phyloP scores from a whole-genome alignment of 768 basidiomycete genomes.

The Rhizopogon vesiculosus region DNA sequence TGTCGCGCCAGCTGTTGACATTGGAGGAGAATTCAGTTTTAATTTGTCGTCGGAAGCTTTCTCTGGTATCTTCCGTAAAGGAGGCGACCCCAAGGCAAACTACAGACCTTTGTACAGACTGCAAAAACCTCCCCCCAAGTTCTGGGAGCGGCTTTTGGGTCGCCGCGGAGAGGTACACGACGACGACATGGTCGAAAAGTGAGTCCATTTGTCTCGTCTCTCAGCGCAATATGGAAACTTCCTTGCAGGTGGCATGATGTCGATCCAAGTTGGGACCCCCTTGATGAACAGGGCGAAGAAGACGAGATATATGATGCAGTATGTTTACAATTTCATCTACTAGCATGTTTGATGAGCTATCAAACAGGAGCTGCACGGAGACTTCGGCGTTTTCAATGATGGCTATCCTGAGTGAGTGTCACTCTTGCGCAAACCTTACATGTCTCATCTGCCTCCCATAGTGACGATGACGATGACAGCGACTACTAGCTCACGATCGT shows the following conservation, averaged over 20 bases:
- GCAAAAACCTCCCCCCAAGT: conserved; percentile 6
- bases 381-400: background rate
- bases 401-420: background rate
- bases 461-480: background rate
- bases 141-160: conserved; percentile 2
- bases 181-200: background rate
- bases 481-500: background rate
- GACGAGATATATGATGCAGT: conserved; percentile 10
- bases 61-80: conserved; percentile 15
- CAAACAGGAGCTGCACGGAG: background rate
- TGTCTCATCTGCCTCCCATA: no score
- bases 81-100: conserved; percentile 8
- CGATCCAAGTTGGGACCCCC: conserved; percentile 16
- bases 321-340: background rate
- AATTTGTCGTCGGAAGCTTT: conserved; percentile 15
- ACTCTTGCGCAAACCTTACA: background rate
- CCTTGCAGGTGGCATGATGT: conserved; percentile 17
- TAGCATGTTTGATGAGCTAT: background rate
- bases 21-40: conserved; percentile 7
- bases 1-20: background rate
- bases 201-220: background rate
- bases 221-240: background rate
- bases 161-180: conserved; percentile 2
- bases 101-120: conserved; percentile 22
- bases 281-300: conserved; percentile 20